Evolutionary conservation across 78 protist species (phyloP).

Genomic region (Chrysochromulina tobinii): DNA sequence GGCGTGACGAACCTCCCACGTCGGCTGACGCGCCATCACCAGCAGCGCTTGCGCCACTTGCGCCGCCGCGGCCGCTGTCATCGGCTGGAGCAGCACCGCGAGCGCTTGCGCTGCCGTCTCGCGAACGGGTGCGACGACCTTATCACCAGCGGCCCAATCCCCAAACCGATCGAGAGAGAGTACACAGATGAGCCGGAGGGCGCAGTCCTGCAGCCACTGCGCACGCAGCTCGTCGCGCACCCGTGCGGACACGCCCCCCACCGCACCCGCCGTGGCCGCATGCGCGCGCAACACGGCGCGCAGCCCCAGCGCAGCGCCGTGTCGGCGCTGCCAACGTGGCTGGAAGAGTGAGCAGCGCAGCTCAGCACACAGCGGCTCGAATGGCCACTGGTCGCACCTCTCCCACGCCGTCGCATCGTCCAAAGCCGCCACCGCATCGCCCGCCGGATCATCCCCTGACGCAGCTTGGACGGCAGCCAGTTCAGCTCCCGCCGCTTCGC

Average conservation of each 20-base stretch:
- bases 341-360: constrained; percentile 28
- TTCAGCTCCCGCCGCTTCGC: too few relatives aligned
- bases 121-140: constrained; percentile 87
- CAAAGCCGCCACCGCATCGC: not conserved
- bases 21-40: not conserved
- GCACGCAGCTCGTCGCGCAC: not conserved
- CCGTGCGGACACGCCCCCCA: not conserved
- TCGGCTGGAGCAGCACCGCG: constrained; percentile 48
- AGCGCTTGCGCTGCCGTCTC: constrained; percentile 87
- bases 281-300: not conserved
- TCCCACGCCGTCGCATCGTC: not conserved
- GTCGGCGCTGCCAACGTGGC: not conserved
- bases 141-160: constrained; percentile 65
- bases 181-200: constrained; percentile 78
- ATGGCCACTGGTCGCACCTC: not conserved
- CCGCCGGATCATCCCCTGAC: not conserved
- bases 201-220: constrained; percentile 79
- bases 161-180: constrained; percentile 79
- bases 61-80: not conserved
- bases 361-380: constrained; percentile 13
- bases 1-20: constrained; percentile 70
- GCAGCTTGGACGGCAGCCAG: not conserved
- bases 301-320: not conserved
- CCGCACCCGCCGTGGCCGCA: not conserved
- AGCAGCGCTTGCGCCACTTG: not conserved